A percentile compares a stretch with the other conserved stretches of the same genome.
Conservation (phyloP, 2,329 filamentous ascomycete species). For the Ascochyta rabiei region DNA sequence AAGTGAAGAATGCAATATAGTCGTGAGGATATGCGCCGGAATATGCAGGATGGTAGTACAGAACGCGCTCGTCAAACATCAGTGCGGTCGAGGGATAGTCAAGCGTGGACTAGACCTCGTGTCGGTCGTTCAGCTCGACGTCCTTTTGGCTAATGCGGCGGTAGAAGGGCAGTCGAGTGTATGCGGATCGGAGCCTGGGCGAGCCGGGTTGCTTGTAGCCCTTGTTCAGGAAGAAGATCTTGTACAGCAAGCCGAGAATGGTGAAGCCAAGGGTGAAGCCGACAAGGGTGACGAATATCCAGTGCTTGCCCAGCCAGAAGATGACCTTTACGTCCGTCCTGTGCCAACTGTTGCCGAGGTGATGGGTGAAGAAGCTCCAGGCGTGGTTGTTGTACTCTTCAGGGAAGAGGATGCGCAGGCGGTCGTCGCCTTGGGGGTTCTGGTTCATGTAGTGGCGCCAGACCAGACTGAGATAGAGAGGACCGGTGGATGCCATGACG, state of each 20-base stretch:
- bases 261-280: slow-evolving; percentile 60
- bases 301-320: slow-evolving; percentile 66
- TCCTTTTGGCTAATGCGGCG: slow-evolving; percentile 46
- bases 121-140: slow-evolving; percentile 44
- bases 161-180: slow-evolving; percentile 43
- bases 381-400: slow-evolving; percentile 71
- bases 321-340: slow-evolving; percentile 67
- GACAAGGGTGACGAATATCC: slow-evolving; percentile 61
- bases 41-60: slow-evolving; percentile 10
- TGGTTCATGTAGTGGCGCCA: slow-evolving; percentile 74
- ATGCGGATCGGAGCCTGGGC: slow-evolving; percentile 26
- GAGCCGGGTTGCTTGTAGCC: slow-evolving; percentile 20
- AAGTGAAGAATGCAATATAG: slow-evolving; percentile 6
- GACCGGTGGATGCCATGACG: slow-evolving; percentile 80
- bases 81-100: neutral
- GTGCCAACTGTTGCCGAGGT: slow-evolving; percentile 70
- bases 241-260: slow-evolving; percentile 59
- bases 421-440: slow-evolving; percentile 55
- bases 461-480: slow-evolving; percentile 75
- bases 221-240: slow-evolving; percentile 53
- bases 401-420: slow-evolving; percentile 71
- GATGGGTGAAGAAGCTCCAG: slow-evolving; percentile 75
- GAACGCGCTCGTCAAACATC: slow-evolving; percentile 15
- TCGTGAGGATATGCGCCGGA: slow-evolving; percentile 10
- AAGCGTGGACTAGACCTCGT: slow-evolving; percentile 36